These are phyloP conservation scores for Gnetum montanum DNA, from an alignment of 75 land plant genomes.

Conservation along the genomic window DNA sequence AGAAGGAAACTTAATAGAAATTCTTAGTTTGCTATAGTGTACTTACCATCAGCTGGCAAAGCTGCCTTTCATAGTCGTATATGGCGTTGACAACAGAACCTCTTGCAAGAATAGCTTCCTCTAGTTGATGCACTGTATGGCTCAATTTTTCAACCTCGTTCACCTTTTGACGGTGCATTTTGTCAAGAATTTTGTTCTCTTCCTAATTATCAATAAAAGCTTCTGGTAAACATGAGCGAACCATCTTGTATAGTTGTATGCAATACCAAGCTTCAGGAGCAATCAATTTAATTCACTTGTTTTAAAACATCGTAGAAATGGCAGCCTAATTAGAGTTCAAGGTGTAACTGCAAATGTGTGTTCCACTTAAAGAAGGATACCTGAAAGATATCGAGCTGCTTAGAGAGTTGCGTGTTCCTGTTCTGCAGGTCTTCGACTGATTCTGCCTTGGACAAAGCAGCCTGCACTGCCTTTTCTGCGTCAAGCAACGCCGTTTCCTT, in stretches of 20 bases:
- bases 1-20: neutral
- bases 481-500: constrained; percentile 95
- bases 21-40: neutral
- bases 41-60: constrained; percentile 82
- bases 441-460: constrained; percentile 82
- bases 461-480: constrained; percentile 82
- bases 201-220: too few relatives aligned
- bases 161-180: constrained; percentile 92
- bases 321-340: too few relatives aligned
- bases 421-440: constrained; percentile 94
- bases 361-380: constrained; percentile 32
- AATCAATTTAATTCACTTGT: too few relatives aligned
- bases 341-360: too few relatives aligned
- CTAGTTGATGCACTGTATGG: constrained; percentile 85
- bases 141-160: constrained; percentile 94
- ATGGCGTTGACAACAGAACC: constrained; percentile 98
- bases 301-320: too few relatives aligned
- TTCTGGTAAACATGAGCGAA: too few relatives aligned
- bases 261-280: too few relatives aligned
- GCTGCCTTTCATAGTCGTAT: constrained; percentile 87
- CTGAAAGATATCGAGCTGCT: constrained; percentile 98
- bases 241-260: too few relatives aligned
- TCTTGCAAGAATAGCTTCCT: constrained; percentile 93
- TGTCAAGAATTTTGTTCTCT: constrained; percentile 91
- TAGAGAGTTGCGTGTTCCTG: constrained; percentile 86